Evolutionary conservation across 106 monocot species (phyloP).

Genomic region (Dendrobium chrysotoxum): DNA sequence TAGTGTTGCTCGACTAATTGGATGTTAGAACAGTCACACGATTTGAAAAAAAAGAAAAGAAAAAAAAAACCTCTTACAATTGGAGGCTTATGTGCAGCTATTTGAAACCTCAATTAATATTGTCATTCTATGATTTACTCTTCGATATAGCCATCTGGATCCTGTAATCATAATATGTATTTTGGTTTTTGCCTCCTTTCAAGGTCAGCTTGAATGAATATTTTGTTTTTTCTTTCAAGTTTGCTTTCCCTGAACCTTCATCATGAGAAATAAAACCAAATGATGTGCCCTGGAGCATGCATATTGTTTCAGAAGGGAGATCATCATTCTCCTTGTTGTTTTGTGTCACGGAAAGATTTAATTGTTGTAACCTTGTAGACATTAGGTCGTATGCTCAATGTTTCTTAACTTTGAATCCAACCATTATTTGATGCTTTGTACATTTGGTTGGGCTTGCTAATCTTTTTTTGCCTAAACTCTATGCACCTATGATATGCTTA

Average conservation of each 20-base stretch:
- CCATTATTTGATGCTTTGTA: too few relatives aligned
- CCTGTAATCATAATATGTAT: background rate
- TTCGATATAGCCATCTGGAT: background rate
- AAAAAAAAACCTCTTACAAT: too few relatives aligned
- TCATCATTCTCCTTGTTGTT: background rate
- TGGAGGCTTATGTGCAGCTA: too few relatives aligned
- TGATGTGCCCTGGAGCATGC: background rate
- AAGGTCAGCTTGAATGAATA: background rate
- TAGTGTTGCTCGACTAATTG: background rate
- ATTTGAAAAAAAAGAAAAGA: background rate
- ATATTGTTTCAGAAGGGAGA: background rate
- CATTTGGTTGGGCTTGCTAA: too few relatives aligned
- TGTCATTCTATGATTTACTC: background rate
- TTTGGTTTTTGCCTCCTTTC: background rate
- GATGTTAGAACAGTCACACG: background rate
- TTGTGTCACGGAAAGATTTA: background rate
- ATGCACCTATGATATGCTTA: too few relatives aligned
- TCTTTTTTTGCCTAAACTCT: too few relatives aligned
- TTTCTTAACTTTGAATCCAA: too few relatives aligned
- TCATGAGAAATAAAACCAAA: background rate
- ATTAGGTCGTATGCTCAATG: background rate
- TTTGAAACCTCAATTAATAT: too few relatives aligned
- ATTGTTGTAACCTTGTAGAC: background rate
- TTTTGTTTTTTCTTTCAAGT: background rate
- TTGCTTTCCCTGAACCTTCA: background rate